Evolutionary conservation across 257 asterid genomes (phyloP), one percentile per base, ranked within the genome.

Genomic region (Solanum gandarillasii): DNA sequence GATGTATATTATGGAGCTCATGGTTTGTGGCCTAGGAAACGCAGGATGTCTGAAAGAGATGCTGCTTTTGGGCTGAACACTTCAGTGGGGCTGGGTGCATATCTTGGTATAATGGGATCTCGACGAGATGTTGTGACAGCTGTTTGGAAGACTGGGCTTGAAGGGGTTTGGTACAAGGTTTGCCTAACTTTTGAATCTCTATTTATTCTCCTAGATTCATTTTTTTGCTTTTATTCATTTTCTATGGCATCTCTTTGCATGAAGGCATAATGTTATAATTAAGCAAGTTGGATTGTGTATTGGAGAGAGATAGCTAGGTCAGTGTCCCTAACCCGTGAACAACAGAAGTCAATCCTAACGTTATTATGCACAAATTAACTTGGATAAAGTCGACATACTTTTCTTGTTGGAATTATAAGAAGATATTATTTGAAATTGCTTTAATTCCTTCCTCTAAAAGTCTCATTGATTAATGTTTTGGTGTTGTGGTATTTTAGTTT

Each of bases 151-250:
- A 93, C 99, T 55, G 99, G 99, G 48, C 99, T 97, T 67, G 99
- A 97, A 87, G 99, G 99, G 85, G 98, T 94, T 86, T 97, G 99
- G 99, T 97, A 94, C 92, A 97, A 97, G 98, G 99, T 95, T 67
- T 25, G 90, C 82, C 13, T 87, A 8, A 23, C 74, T 12, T 39
- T 43, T 41, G 55, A 39, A 81, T 46, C 29, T 48, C 82, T 78
- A 32, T 25, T 84, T 87, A 62, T 52, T 83, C 48, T 41, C 39
- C 48, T 38, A 32, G 72, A 13, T 36, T 43, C 85, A 34, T 58
- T 55, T 85, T 12, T 23, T 11, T 39, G 36, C 78, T 83, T 48
- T 43, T 87, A 27, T 29, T 74, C 41, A 65, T 71, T 48, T 31
- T 83, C 32, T 48, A 13, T 55, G 62, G 52, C 70, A 25, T 6